Conservation (phyloP, 176 grass and related monocot species). For the Melocanna baccifera region DNA sequence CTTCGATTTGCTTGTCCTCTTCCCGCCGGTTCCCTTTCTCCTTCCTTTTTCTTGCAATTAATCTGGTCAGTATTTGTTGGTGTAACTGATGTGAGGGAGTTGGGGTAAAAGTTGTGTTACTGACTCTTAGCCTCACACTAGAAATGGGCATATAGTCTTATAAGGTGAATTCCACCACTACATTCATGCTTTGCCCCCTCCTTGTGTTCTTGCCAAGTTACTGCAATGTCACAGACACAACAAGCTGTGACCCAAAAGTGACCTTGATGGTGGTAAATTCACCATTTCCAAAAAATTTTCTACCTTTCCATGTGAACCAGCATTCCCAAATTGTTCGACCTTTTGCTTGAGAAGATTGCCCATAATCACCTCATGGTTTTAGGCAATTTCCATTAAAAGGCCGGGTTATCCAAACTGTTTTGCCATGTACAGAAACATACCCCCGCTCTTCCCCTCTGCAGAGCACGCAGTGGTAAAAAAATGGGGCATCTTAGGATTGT, state of each 20-base stretch:
- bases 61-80: slow-evolving; percentile 17
- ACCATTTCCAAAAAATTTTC: not conserved
- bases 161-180: not conserved
- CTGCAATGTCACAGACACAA: not conserved
- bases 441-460: slow-evolving; percentile 29
- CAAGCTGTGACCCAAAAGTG: not conserved
- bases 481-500: slow-evolving; percentile 9
- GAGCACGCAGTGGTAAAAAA: slow-evolving; percentile 15
- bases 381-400: slow-evolving; percentile 30
- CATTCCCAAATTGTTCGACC: not conserved
- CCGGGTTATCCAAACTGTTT: slow-evolving; percentile 56
- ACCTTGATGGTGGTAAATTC: not conserved
- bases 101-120: not conserved
- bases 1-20: slow-evolving; percentile 28
- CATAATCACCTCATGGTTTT: not conserved
- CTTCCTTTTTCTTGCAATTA: slow-evolving; percentile 2
- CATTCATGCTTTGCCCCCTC: not conserved
- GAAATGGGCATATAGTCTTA: slow-evolving; percentile 20
- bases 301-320: not conserved
- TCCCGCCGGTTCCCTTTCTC: not conserved
- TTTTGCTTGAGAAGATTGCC: not conserved
- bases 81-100: slow-evolving; percentile 8
- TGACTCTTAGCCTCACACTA: slow-evolving; percentile 16
- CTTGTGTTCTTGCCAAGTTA: slow-evolving; percentile 7
- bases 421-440: slow-evolving; percentile 43